These are phyloP conservation scores for Pseudopyricularia javanii DNA, from an alignment of 2,329 filamentous ascomycete species.

Conservation along the genomic window DNA sequence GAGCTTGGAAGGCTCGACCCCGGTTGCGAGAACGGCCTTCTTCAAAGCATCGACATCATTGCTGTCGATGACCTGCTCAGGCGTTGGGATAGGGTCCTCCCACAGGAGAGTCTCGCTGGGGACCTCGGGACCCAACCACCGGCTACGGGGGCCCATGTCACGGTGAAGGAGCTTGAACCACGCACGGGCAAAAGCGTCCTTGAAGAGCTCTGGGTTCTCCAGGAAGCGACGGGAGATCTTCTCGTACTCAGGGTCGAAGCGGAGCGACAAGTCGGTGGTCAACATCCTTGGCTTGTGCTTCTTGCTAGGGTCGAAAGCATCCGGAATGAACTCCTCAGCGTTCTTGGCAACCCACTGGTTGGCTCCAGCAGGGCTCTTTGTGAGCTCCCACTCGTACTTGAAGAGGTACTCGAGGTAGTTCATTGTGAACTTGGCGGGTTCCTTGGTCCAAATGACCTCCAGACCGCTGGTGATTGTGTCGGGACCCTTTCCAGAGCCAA, in stretches of 20 bases:
- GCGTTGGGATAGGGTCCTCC: conserved; percentile 60
- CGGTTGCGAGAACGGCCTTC: conserved; percentile 52
- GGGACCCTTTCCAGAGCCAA: conserved; percentile 54
- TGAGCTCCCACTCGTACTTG: conserved; percentile 66
- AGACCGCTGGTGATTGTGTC: conserved; percentile 66
- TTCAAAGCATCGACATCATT: conserved; percentile 54
- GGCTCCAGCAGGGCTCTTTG: conserved; percentile 63
- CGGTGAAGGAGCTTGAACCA: conserved; percentile 81
- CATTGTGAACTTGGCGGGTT: conserved; percentile 66
- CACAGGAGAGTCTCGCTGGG: conserved; percentile 58
- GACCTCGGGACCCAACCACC: conserved; percentile 65
- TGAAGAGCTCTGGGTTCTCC: conserved; percentile 55
- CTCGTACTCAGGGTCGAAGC: conserved; percentile 59
- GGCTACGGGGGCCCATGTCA: conserved; percentile 59
- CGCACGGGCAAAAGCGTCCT: conserved; percentile 56
- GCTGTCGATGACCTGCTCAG: conserved; percentile 47
- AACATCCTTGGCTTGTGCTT: conserved; percentile 69
- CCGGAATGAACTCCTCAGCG: conserved; percentile 53
- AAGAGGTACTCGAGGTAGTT: conserved; percentile 65
- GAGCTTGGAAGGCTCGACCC: conserved; percentile 46
- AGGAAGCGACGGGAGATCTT: conserved; percentile 64
- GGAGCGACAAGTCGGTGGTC: conserved; percentile 62
- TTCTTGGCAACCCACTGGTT: conserved; percentile 68
- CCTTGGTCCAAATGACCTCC: conserved; percentile 70
- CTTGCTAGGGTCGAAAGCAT: conserved; percentile 57